Evolutionary conservation across 2,329 filamentous ascomycete genomes (phyloP), one percentile per base, ranked within the genome.

Genomic region (Penicillium sp.): DNA sequence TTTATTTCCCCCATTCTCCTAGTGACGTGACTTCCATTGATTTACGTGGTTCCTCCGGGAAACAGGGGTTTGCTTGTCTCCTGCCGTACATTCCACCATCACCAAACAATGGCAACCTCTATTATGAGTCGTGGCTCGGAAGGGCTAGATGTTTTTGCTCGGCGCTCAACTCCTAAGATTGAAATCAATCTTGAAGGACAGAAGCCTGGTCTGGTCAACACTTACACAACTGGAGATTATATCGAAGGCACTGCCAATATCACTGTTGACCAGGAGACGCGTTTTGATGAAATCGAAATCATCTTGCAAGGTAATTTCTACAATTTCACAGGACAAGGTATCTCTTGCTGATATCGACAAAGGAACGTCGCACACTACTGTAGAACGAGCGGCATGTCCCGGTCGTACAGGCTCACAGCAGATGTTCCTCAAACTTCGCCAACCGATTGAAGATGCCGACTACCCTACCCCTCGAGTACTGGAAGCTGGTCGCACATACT

Each of bases 371-470:
- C 76, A 78, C 57, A 82, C 81, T 3, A 80, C 74, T 26, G 80
- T 87, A 27, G 85, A 87, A 65, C 81, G 81, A 3, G 75, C 82
- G 4, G 78, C 83, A 31, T 76, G 84, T 50, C 79, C 80, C 19
- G 81, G 81, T 45, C 79, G 81, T 16, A 80, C 81, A 21, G 82
- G 84, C 59, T 83, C 84, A 22, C 78, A 76, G 48, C 85, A 87
- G 58, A 81, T 80, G 19, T 89, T 89, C 64, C 73, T 89, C 35
- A 84, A 82, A 58, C 78, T 89, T 27, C 78, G 78, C 56, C 86
- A 88, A 67, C 87, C 87, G 3, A 81, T 87, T 35, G 70, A 81
- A 43, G 70, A 81, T 3, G 67, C 74, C 16, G 70, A 74, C n/a
- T 82, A 86, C 56, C 86, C 86, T 0, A 76, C 78, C 33, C 79